A percentile compares a stretch with the other conserved stretches of the same genome.
phyloP scores from a whole-genome alignment of 2,329 filamentous ascomycete genomes.

The Xylariomycetidae sp. region DNA sequence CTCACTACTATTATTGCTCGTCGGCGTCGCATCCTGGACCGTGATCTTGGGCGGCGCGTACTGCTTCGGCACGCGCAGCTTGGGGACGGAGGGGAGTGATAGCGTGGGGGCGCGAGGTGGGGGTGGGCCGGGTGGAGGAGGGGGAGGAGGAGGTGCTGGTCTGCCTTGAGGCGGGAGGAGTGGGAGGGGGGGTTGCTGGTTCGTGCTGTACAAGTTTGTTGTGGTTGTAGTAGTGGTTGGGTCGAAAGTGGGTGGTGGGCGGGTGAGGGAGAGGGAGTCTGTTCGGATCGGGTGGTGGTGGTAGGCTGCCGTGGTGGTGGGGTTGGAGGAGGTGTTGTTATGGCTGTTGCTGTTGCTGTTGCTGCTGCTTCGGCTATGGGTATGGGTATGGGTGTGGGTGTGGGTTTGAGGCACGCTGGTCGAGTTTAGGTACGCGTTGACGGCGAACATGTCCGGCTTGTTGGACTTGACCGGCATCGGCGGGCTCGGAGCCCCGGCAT shows the following conservation, averaged over 20 bases:
- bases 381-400: conserved; percentile 1
- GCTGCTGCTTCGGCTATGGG: too few relatives aligned
- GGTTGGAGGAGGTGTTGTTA: too few relatives aligned
- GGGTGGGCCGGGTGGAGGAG: conserved; percentile 15
- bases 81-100: conserved; percentile 32
- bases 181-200: background rate
- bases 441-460: conserved; percentile 27
- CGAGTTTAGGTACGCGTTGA: conserved; percentile 32
- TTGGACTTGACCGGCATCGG: conserved; percentile 12
- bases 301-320: too few relatives aligned
- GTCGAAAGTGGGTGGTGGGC: too few relatives aligned
- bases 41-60: conserved; percentile 34
- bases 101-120: conserved; percentile 30
- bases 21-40: conserved; percentile 25
- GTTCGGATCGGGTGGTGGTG: too few relatives aligned
- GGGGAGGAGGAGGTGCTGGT: conserved; percentile 7
- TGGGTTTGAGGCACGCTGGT: conserved; percentile 16
- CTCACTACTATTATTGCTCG: too few relatives aligned
- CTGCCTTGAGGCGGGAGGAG: background rate
- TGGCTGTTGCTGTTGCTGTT: too few relatives aligned
- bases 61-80: conserved; percentile 36
- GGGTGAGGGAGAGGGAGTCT: too few relatives aligned
- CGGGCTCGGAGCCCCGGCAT: too few relatives aligned
- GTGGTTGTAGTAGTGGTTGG: too few relatives aligned
- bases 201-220: too few relatives aligned